Evolutionary conservation across 768 basidiomycete genomes (phyloP).

Genomic region (Leccinum obscurum): DNA sequence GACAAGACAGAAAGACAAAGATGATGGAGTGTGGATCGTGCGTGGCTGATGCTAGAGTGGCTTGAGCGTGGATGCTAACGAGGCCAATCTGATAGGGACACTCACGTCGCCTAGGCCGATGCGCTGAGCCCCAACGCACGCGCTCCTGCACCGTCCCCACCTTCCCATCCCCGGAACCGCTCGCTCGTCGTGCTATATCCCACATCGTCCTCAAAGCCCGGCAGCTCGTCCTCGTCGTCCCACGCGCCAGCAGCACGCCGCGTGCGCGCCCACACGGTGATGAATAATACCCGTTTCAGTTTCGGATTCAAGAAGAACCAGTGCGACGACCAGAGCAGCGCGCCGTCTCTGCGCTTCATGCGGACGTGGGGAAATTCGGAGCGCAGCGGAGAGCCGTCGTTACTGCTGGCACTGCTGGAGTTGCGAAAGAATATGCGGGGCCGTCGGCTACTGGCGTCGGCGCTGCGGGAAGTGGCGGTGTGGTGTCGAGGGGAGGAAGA

Average conservation of each 20-base stretch:
- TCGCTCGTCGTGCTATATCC: slow-evolving; percentile 43
- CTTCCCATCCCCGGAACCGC: slow-evolving; percentile 80
- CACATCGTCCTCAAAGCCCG: slow-evolving; percentile 38
- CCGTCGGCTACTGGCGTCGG: slow-evolving; percentile 6
- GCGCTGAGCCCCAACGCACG: slow-evolving; percentile 67
- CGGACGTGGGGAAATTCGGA: slow-evolving; percentile 48
- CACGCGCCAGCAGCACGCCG: slow-evolving; percentile 55
- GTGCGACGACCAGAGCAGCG: slow-evolving; percentile 92
- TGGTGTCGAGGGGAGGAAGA: slow-evolving; percentile 18
- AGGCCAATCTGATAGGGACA: slow-evolving; percentile 9
- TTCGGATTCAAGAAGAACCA: slow-evolving; percentile 97
- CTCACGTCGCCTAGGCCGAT: slow-evolving; percentile 32
- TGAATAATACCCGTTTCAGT: slow-evolving; percentile 87
- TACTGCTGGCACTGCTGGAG: slow-evolving; percentile 38
- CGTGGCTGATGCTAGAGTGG: background rate
- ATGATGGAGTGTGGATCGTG: background rate
- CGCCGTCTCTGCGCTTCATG: slow-evolving; percentile 62
- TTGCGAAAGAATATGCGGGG: slow-evolving; percentile 24
- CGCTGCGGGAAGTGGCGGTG: slow-evolving; percentile 7
- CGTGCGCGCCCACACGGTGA: slow-evolving; percentile 88
- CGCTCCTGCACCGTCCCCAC: slow-evolving; percentile 76
- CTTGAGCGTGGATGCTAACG: slow-evolving; percentile 19
- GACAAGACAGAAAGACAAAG: background rate
- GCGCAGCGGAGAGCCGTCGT: slow-evolving; percentile 30
- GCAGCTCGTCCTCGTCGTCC: slow-evolving; percentile 45